These are phyloP conservation scores for Candida ulmi DNA, from an alignment of 805 yeast genomes.

Conservation along the genomic window DNA sequence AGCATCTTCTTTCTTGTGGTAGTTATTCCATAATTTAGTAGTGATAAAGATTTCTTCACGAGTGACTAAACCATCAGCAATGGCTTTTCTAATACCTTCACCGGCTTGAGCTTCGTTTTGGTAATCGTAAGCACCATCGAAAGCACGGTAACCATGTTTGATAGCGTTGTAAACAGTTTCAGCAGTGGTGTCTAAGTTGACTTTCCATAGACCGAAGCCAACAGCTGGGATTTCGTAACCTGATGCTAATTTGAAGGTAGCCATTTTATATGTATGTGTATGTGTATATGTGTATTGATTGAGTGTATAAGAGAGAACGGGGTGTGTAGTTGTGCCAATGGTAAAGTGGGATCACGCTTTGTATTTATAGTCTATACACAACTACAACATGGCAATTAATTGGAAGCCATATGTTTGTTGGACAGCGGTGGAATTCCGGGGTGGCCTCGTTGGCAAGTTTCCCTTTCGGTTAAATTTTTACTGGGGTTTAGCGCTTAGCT, in stretches of 20 bases:
- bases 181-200: slow-evolving; percentile 24
- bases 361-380: no score
- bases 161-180: slow-evolving; percentile 58
- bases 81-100: slow-evolving; percentile 40
- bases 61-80: slow-evolving; percentile 32
- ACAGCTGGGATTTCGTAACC: slow-evolving; percentile 17
- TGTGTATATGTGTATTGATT: background rate
- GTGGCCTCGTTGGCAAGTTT: no score
- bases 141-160: slow-evolving; percentile 61
- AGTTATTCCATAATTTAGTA: slow-evolving; percentile 62
- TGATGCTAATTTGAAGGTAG: slow-evolving; percentile 13
- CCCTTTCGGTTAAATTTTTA: background rate
- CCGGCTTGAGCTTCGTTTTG: slow-evolving; percentile 58
- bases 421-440: no score
- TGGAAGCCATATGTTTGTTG: no score
- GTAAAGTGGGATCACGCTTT: no score
- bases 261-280: background rate
- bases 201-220: slow-evolving; percentile 18
- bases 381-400: no score
- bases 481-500: no score
- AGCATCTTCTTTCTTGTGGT: slow-evolving; percentile 26
- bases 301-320: no score
- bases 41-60: slow-evolving; percentile 63
- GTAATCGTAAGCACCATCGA: slow-evolving; percentile 69
- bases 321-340: no score